These are phyloP conservation scores for Ophiostoma quercus DNA, from an alignment of 2,329 filamentous ascomycete genomes.

Conservation along the genomic window DNA sequence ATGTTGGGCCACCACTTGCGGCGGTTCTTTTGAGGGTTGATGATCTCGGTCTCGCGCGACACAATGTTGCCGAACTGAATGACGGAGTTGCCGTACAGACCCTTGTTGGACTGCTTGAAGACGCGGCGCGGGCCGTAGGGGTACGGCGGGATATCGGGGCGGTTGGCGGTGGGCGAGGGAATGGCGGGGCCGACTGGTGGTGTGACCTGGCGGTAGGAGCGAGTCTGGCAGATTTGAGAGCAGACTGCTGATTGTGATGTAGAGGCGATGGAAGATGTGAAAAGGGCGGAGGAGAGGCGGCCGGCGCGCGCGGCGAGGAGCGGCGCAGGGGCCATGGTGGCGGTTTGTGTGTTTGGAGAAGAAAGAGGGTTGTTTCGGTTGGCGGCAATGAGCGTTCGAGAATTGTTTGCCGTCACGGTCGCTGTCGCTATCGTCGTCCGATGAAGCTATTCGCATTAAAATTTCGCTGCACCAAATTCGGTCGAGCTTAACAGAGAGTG, in stretches of 20 bases:
- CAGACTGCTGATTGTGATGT: constrained; percentile 37
- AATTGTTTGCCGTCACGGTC: not conserved
- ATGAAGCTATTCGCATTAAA: constrained; percentile 18
- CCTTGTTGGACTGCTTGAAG: constrained; percentile 76
- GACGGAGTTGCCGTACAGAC: constrained; percentile 63
- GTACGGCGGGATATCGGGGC: constrained; percentile 53
- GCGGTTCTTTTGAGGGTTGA: constrained; percentile 52
- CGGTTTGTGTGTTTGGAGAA: not conserved
- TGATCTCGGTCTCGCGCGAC: constrained; percentile 56
- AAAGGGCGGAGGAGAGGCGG: constrained; percentile 15
- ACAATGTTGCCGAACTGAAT: constrained; percentile 79
- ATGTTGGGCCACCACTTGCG: constrained; percentile 73
- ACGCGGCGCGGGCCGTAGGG: constrained; percentile 64
- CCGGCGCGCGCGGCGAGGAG: constrained; percentile 18
- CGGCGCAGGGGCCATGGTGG: constrained; percentile 17
- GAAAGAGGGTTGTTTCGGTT: not conserved
- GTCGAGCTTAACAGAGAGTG: not conserved
- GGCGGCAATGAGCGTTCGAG: not conserved
- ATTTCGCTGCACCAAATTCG: constrained; percentile 19
- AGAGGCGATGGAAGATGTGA: not conserved
- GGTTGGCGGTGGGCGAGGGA: constrained; percentile 42
- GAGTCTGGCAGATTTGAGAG: constrained; percentile 15
- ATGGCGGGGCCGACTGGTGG: constrained; percentile 36
- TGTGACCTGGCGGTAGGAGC: constrained; percentile 31
- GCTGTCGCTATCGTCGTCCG: constrained; percentile 3